A percentile compares a stretch with the other conserved stretches of the same genome.
phyloP scores from a whole-genome alignment of 148 eudicot genomes.

The Nepenthes mirabilis region DNA sequence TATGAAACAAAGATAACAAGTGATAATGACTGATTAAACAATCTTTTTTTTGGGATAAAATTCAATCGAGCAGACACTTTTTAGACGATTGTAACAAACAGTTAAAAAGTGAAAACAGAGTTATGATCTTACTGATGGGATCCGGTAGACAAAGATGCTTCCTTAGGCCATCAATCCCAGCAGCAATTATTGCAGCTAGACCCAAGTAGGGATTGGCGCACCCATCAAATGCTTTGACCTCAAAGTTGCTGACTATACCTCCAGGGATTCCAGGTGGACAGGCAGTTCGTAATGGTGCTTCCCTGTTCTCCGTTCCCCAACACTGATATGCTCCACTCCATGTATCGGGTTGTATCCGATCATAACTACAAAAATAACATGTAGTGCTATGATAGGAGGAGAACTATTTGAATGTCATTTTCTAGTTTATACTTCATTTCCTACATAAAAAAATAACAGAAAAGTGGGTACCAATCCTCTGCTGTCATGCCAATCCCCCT shows the following conservation, averaged over 20 bases:
- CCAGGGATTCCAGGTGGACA: conserved; percentile 79
- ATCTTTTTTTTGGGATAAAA: neutral
- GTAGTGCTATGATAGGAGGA: neutral
- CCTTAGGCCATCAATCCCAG: conserved; percentile 90
- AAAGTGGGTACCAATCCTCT: too few relatives aligned
- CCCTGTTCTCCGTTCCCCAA: conserved; percentile 94
- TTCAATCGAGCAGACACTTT: neutral
- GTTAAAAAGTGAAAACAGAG: neutral
- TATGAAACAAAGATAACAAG: neutral
- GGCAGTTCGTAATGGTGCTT: conserved; percentile 86
- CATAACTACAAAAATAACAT: conserved; percentile 45
- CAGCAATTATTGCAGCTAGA: conserved; percentile 72
- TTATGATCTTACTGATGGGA: conserved; percentile 55
- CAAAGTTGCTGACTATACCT: conserved; percentile 91
- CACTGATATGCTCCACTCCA: conserved; percentile 94
- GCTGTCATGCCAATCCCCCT: too few relatives aligned
- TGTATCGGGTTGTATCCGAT: conserved; percentile 84
- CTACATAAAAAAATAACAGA: too few relatives aligned
- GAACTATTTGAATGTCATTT: neutral
- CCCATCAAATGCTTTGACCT: conserved; percentile 87
- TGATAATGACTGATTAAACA: too few relatives aligned
- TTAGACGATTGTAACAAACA: neutral
- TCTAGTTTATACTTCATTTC: too few relatives aligned
- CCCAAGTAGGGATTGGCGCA: conserved; percentile 87
- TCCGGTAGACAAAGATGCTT: conserved; percentile 51